These are phyloP conservation scores for Ricinus communis DNA, from an alignment of 345 rosid genomes.

Conservation along the genomic window DNA sequence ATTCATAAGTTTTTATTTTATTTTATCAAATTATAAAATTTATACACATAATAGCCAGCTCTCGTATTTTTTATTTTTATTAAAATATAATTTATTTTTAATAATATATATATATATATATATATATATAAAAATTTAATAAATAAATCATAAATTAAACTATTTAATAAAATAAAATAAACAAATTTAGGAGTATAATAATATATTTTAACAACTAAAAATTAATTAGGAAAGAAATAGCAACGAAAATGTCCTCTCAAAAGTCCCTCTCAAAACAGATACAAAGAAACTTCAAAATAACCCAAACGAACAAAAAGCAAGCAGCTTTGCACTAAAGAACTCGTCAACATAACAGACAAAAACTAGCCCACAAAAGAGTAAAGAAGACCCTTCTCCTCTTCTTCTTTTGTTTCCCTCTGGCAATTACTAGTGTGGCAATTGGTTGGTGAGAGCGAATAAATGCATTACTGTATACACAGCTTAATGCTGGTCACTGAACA, in stretches of 20 bases:
- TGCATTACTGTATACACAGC: constrained; percentile 21
- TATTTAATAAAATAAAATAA: too few relatives aligned
- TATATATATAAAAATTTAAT: too few relatives aligned
- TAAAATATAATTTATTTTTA: too few relatives aligned
- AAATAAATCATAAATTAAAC: too few relatives aligned
- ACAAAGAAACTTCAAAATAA: constrained; percentile 31
- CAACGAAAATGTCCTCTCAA: constrained; percentile 7
- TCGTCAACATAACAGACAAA: constrained; percentile 28
- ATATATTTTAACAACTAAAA: too few relatives aligned
- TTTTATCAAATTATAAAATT: too few relatives aligned
- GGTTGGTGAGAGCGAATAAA: constrained; percentile 56
- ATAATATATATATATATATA: too few relatives aligned
- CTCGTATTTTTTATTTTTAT: too few relatives aligned
- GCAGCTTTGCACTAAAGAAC: constrained; percentile 5
- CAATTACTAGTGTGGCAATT: neutral
- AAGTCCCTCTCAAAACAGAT: constrained; percentile 30
- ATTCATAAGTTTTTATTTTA: too few relatives aligned
- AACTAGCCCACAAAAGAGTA: constrained; percentile 8
- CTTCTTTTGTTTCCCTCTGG: neutral
- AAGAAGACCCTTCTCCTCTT: neutral
- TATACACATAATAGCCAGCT: too few relatives aligned
- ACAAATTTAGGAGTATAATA: too few relatives aligned
- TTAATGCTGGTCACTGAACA: constrained; percentile 26
- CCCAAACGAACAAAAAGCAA: constrained; percentile 17
- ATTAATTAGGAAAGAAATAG: too few relatives aligned